Conservation (phyloP, 106 monocot genomes). For the Gastrodia elata region DNA sequence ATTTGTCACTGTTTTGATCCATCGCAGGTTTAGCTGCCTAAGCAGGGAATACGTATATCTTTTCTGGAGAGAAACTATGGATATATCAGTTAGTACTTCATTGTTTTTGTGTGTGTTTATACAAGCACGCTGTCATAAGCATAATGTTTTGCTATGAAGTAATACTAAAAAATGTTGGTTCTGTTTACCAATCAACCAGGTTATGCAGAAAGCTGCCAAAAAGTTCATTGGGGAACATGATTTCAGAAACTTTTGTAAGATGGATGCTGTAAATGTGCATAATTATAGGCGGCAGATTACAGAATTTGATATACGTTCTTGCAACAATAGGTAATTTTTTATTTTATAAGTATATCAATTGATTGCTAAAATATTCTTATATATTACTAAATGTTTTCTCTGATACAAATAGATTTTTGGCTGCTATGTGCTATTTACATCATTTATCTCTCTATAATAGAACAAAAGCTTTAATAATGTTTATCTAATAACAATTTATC, state of each 20-base stretch:
- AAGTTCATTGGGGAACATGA: slow-evolving; percentile 86
- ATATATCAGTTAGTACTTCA: slow-evolving; percentile 41
- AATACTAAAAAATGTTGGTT: slow-evolving; percentile 1
- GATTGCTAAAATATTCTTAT: background rate
- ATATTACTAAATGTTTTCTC: background rate
- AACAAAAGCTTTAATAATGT: background rate
- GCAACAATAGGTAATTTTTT: slow-evolving; percentile 39
- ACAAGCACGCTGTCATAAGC: background rate
- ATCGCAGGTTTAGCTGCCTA: slow-evolving; percentile 86
- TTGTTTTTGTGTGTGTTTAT: background rate
- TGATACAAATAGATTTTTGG: background rate
- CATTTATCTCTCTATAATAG: background rate
- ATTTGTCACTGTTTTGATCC: background rate
- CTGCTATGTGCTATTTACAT: background rate
- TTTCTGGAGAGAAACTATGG: slow-evolving; percentile 71
- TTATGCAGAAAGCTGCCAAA: slow-evolving; percentile 65
- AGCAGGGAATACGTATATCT: slow-evolving; percentile 87
- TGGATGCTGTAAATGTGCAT: slow-evolving; percentile 94
- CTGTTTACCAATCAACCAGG: slow-evolving; percentile 32
- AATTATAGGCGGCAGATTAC: slow-evolving; percentile 69
- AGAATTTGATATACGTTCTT: slow-evolving; percentile 43
- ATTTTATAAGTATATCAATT: background rate
- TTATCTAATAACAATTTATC: background rate
- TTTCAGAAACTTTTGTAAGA: slow-evolving; percentile 98
- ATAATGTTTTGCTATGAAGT: background rate